phyloP scores from a whole-genome alignment of 1,284 basidiomycete species.

The Ganoderma lucidum region DNA sequence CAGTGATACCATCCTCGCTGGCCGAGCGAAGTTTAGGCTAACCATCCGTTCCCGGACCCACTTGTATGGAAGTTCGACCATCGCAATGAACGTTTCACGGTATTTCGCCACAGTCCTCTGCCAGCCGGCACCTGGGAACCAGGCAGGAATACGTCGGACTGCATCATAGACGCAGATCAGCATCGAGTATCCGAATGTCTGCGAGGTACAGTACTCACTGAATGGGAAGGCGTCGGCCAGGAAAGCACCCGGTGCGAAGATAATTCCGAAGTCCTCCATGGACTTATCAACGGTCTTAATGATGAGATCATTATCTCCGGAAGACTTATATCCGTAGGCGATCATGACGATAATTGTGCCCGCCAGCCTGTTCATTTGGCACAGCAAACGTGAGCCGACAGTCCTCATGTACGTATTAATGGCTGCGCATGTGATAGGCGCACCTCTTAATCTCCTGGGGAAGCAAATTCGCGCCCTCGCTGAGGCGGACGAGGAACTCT shows the following conservation, averaged over 20 bases:
- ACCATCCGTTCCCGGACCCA: slow-evolving; percentile 38
- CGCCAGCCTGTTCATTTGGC: slow-evolving; percentile 34
- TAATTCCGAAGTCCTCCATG: slow-evolving; percentile 39
- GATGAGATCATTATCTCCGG: slow-evolving; percentile 40
- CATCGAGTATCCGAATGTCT: background rate
- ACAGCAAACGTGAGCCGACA: slow-evolving; percentile 14
- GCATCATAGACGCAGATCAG: slow-evolving; percentile 19
- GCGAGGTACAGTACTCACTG: slow-evolving; percentile 28
- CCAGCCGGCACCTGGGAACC: slow-evolving; percentile 42
- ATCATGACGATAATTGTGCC: slow-evolving; percentile 45
- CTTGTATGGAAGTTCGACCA: slow-evolving; percentile 35
- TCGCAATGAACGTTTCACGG: slow-evolving; percentile 29
- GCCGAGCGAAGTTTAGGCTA: background rate
- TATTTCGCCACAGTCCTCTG: slow-evolving; percentile 33
- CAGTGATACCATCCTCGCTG: background rate
- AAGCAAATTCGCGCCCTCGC: slow-evolving; percentile 33
- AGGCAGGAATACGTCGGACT: slow-evolving; percentile 36
- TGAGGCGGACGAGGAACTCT: slow-evolving; percentile 33
- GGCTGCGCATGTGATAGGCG: slow-evolving; percentile 11
- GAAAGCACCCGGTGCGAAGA: slow-evolving; percentile 40
- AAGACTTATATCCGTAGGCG: slow-evolving; percentile 45
- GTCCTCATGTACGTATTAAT: background rate
- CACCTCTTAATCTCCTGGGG: slow-evolving; percentile 38
- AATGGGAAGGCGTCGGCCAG: slow-evolving; percentile 43
- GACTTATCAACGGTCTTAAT: slow-evolving; percentile 43